Percentiles rank a stretch among this genome's conserved stretches.
phyloP scores from a whole-genome alignment of 805 yeast genomes.

The Tetrapisispora pingtungensis region DNA sequence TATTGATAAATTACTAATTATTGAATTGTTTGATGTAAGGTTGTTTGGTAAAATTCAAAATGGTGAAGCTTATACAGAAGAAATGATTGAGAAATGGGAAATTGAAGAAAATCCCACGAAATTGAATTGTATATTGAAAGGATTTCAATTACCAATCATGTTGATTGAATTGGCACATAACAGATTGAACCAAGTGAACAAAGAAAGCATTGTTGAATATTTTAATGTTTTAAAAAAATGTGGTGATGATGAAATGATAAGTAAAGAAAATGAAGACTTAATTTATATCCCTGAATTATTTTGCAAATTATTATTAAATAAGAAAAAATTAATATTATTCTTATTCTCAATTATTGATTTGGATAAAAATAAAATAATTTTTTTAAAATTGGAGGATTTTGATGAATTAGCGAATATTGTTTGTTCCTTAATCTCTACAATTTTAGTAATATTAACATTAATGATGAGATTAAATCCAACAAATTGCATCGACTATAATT shows the following conservation, averaged over 20 bases:
- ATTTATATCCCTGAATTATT: conserved; percentile 9
- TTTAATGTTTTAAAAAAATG: not conserved
- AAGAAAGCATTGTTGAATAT: not conserved
- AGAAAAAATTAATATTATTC: conserved; percentile 12
- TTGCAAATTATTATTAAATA: conserved; percentile 12
- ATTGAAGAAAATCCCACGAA: conserved; percentile 19
- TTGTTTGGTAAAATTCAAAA: not conserved
- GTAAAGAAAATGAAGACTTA: not conserved
- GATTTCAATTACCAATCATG: conserved; percentile 20
- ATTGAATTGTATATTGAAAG: conserved; percentile 15
- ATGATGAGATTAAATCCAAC: conserved; percentile 24
- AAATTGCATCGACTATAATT: conserved; percentile 23
- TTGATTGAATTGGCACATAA: conserved; percentile 18
- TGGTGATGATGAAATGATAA: not conserved
- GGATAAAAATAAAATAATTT: not conserved
- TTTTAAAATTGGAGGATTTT: conserved; percentile 9
- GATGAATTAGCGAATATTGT: conserved; percentile 12
- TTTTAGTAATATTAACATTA: conserved; percentile 17
- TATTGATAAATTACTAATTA: conserved; percentile 11
- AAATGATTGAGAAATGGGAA: conserved; percentile 18
- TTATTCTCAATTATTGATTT: conserved; percentile 12
- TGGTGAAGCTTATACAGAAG: not conserved
- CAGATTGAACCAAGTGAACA: conserved; percentile 1
- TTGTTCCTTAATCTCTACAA: conserved; percentile 17
- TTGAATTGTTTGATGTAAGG: conserved; percentile 8